Evolutionary conservation across 257 asterid species (phyloP), one percentile per base, ranked within the genome.

Genomic region (Gentiana dahurica): DNA sequence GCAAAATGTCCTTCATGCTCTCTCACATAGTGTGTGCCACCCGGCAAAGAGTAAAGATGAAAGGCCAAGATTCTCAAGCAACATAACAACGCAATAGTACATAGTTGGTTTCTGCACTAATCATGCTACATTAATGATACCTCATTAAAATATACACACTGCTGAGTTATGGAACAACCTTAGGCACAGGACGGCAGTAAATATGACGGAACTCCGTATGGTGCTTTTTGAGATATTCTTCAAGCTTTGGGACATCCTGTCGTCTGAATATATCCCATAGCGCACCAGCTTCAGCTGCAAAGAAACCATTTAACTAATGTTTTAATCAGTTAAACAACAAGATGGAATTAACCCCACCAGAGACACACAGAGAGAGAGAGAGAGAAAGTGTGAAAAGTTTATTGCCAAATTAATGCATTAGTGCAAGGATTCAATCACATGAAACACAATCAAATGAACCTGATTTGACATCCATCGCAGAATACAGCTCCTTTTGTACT

Each of bases 231-330:
- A 89, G 70, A 70, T 86, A 86, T 59, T 75, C 75, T 36, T 66
- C 66, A 60, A 89, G 70, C 71, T 68, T 70, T 59, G 87, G 81
- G 36, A 86, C 84, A 75, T 86, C 97, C 62, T 81, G 63, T 53
- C 81, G 73, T 12, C 95, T 77, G 61, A 89, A 86, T 47, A 89
- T 86, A 61, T 86, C 95, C 95, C 95, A 89, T 34, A 81, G 71
- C 53, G 94, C 95, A 65, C 83, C 94, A 46, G 90, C 93, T 41
- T 75, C 73, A 9, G 41, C 58, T 61, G 12, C 65, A 33, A 68
- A 73, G 1, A 54, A 53, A 10, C 46, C 63, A 35, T 56, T 49
- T 52, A 63, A 62, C 54, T 53, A 34, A 3, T 24, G 24, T 50
- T 51, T 24, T 47, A 37, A 49, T 54, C 36, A 61, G 51, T 41